A percentile compares a stretch with the other conserved stretches of the same genome.
Conservation (phyloP, 108 stramenopile species). For the Licmophora abbreviata region DNA sequence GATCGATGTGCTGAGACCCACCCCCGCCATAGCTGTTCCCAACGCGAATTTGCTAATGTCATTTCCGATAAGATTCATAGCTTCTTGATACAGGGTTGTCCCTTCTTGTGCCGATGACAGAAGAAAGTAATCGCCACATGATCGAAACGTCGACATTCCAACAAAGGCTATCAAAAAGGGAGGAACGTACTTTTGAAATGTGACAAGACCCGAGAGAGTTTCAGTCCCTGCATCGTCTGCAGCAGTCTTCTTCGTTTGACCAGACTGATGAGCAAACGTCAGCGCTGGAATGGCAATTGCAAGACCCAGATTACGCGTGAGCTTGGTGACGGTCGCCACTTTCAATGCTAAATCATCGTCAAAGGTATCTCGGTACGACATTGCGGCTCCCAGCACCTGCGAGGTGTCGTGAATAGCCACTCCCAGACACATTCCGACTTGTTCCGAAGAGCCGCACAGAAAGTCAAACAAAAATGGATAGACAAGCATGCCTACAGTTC, state of each 20-base stretch:
- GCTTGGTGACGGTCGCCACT: conserved; percentile 50
- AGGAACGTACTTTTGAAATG: conserved; percentile 47
- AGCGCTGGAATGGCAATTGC: conserved; percentile 42
- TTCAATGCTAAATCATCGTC: conserved; percentile 38
- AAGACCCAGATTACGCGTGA: conserved; percentile 42
- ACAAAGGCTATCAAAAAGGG: conserved; percentile 45
- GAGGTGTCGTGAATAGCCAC: conserved; percentile 49
- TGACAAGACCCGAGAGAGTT: conserved; percentile 35
- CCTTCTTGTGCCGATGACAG: conserved; percentile 2
- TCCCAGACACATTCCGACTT: conserved; percentile 48
- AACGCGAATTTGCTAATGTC: conserved; percentile 41
- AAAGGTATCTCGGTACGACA: conserved; percentile 37
- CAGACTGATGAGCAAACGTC: conserved; percentile 22
- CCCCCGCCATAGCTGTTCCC: conserved; percentile 58
- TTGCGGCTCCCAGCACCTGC: conserved; percentile 49
- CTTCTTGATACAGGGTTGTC: conserved; percentile 2
- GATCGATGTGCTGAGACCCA: conserved; percentile 36
- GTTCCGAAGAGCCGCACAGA: conserved; percentile 25
- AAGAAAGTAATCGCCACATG: conserved; percentile 31
- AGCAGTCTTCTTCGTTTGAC: conserved; percentile 12
- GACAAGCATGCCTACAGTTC: conserved; percentile 44
- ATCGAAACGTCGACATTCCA: conserved; percentile 39
- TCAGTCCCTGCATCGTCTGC: not conserved
- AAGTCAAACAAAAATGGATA: conserved; percentile 44
- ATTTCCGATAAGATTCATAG: conserved; percentile 34